Percentiles rank a stretch among this genome's conserved stretches.
Conservation (phyloP, 148 eudicot species). For the Polygonum maritimum region DNA sequence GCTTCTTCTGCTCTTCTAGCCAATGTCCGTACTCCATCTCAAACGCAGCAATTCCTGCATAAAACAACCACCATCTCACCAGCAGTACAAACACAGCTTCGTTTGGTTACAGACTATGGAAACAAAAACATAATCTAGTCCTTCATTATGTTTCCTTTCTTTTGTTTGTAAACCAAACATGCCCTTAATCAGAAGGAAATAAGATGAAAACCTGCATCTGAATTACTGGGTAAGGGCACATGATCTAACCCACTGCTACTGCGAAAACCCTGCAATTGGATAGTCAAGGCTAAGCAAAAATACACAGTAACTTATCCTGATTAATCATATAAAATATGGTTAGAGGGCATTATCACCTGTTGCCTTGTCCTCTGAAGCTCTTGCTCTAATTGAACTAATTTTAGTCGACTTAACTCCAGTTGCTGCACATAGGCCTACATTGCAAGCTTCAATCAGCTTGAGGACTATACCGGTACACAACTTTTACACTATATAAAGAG, state of each 20-base stretch:
- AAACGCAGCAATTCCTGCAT: constrained; percentile 67
- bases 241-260: constrained; percentile 51
- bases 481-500: not conserved
- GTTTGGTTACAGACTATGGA: not conserved
- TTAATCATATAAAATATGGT: not conserved
- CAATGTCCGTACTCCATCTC: constrained; percentile 75
- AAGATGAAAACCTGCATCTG: not conserved
- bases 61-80: not conserved
- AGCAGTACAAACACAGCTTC: not conserved
- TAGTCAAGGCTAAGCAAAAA: not conserved
- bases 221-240: constrained; percentile 14
- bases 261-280: constrained; percentile 43
- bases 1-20: constrained; percentile 76
- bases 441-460: constrained; percentile 2
- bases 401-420: constrained; percentile 71
- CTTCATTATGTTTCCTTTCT: too few species aligned
- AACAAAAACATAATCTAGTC: not conserved
- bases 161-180: too few species aligned
- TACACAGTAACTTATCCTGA: not conserved
- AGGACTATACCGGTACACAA: not conserved
- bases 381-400: constrained; percentile 78
- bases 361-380: constrained; percentile 72
- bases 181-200: not conserved
- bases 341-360: constrained; percentile 35
- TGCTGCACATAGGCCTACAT: constrained; percentile 92